phyloP scores from a whole-genome alignment of 140 eudicot species.

The Cichorium intybus region DNA sequence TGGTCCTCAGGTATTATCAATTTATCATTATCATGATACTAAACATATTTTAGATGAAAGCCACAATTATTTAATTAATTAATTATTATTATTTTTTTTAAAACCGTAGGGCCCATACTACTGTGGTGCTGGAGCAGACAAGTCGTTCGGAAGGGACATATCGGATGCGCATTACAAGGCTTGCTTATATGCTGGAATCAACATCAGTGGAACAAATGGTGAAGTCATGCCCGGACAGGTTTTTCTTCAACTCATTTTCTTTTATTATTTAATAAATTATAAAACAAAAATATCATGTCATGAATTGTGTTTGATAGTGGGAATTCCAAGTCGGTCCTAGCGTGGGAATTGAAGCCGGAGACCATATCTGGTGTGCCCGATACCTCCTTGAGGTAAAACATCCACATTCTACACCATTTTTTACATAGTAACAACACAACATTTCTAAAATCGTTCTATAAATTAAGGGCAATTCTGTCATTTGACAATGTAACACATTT shows the following conservation, averaged over 20 bases:
- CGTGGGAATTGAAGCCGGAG: conserved; percentile 98
- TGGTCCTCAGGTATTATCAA: conserved; percentile 94
- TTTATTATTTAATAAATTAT: not conserved
- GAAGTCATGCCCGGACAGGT: conserved; percentile 99
- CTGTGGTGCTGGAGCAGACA: conserved; percentile 99
- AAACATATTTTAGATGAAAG: not conserved
- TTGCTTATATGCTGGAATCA: conserved; percentile 93
- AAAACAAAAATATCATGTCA: not conserved
- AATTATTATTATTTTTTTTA: not conserved
- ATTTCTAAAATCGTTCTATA: not conserved
- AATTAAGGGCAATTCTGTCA: not conserved
- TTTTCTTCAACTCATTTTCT: conserved; percentile 17
- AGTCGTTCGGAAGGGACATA: conserved; percentile 96
- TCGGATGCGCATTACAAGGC: conserved; percentile 99
- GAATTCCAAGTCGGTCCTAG: conserved; percentile 99
- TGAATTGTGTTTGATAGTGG: conserved; percentile 53
- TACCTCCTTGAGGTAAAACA: conserved; percentile 87
- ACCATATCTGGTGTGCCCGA: conserved; percentile 96
- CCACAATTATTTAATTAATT: not conserved
- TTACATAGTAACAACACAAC: not conserved
- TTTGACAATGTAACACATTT: too few species aligned
- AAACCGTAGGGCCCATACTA: conserved; percentile 85
- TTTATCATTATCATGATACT: too few species aligned
- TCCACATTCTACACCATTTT: not conserved
- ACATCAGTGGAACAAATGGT: conserved; percentile 97